phyloP scores from a whole-genome alignment of 1,139 yeast genomes.

The Yamadazyma jaroonii region DNA sequence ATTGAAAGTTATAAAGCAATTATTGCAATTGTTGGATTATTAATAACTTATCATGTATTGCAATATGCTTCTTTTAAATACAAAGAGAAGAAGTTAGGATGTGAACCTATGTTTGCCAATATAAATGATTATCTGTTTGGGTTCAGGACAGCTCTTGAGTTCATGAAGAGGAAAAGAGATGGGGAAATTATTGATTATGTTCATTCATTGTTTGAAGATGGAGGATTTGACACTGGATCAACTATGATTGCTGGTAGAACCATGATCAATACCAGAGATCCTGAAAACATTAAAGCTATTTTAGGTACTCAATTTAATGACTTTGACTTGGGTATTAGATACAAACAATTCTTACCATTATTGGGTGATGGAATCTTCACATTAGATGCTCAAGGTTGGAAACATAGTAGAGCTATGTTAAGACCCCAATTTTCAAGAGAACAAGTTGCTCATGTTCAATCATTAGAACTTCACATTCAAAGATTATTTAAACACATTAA shows the following conservation, averaged over 20 bases:
- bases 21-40: too few relatives aligned
- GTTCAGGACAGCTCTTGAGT: slow-evolving; percentile 16
- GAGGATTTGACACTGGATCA: slow-evolving; percentile 8
- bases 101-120: not conserved
- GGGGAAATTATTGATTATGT: slow-evolving; percentile 25
- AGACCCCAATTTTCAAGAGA: slow-evolving; percentile 57
- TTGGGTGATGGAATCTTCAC: slow-evolving; percentile 60
- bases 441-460: slow-evolving; percentile 48
- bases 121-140: slow-evolving; percentile 22
- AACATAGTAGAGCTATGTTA: slow-evolving; percentile 52
- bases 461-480: slow-evolving; percentile 45
- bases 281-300: slow-evolving; percentile 37
- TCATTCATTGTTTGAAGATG: slow-evolving; percentile 14
- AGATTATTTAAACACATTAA: slow-evolving; percentile 29
- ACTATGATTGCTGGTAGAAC: slow-evolving; percentile 7
- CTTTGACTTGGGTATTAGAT: slow-evolving; percentile 49
- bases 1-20: too few relatives aligned
- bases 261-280: slow-evolving; percentile 25
- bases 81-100: slow-evolving; percentile 1
- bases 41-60: too few relatives aligned
- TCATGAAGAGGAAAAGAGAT: slow-evolving; percentile 17
- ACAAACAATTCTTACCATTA: slow-evolving; percentile 34
- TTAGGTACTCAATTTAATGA: slow-evolving; percentile 45
- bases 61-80: not conserved
- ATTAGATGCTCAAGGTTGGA: slow-evolving; percentile 54